phyloP scores from a whole-genome alignment of 495 filamentous ascomycete species.

The Hypoxylon rickii region DNA sequence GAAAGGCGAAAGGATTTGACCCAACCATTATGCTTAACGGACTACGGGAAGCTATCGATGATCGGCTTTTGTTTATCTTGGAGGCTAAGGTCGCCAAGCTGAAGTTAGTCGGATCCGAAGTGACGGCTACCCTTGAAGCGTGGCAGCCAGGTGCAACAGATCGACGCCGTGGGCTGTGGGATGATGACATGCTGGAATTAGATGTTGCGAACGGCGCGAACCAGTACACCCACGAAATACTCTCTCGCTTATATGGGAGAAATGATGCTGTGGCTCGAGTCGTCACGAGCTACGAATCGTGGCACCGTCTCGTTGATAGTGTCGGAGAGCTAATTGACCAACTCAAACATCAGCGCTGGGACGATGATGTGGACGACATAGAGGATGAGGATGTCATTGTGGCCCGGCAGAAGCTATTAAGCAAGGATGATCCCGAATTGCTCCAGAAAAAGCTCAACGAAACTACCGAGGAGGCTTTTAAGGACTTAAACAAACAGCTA shows the following conservation, averaged over 20 bases:
- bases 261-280: constrained; percentile 65
- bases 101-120: constrained; percentile 60
- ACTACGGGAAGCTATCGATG: constrained; percentile 70
- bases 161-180: constrained; percentile 62
- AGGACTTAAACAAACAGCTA: constrained; percentile 62
- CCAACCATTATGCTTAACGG: constrained; percentile 67
- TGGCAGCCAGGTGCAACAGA: constrained; percentile 59
- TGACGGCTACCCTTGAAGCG: constrained; percentile 52
- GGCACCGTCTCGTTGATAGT: constrained; percentile 67
- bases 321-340: constrained; percentile 65
- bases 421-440: constrained; percentile 70
- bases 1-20: constrained; percentile 57
- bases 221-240: constrained; percentile 49
- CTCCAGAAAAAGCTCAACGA: constrained; percentile 64
- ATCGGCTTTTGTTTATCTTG: constrained; percentile 62
- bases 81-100: constrained; percentile 62
- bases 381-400: constrained; percentile 77
- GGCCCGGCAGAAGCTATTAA: constrained; percentile 64
- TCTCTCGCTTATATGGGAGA: constrained; percentile 63
- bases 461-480: constrained; percentile 62
- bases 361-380: constrained; percentile 73
- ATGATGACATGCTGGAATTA: constrained; percentile 54
- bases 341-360: constrained; percentile 71
- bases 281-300: constrained; percentile 65
- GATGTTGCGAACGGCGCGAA: constrained; percentile 50